Percentiles rank a stretch among this genome's conserved stretches.
Conservation (phyloP, 1,284 basidiomycete species). For the Wallemia ichthyophaga region DNA sequence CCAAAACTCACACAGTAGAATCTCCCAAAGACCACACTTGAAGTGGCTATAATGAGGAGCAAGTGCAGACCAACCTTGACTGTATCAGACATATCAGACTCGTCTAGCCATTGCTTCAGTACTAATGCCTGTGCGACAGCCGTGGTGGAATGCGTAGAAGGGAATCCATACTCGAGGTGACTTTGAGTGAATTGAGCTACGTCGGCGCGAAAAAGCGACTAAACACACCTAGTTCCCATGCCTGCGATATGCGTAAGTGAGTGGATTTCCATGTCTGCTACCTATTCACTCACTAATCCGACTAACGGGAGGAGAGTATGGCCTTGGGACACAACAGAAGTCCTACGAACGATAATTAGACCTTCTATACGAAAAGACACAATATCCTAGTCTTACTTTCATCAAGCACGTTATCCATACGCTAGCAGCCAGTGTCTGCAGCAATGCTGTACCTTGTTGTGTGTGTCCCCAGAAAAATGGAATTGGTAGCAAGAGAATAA, state of each 20-base stretch:
- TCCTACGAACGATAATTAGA: conserved; percentile 21
- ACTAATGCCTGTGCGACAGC: conserved; percentile 60
- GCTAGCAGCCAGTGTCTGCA: conserved; percentile 43
- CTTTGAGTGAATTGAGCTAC: background rate
- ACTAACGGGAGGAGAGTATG: conserved; percentile 64
- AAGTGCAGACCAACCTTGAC: conserved; percentile 19
- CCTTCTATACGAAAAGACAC: conserved; percentile 9
- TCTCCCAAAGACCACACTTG: conserved; percentile 59
- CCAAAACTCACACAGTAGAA: conserved; percentile 33
- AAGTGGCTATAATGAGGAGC: conserved; percentile 30
- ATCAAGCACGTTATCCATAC: conserved; percentile 55
- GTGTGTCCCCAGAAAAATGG: conserved; percentile 61
- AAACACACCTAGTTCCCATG: conserved; percentile 22
- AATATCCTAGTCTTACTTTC: conserved; percentile 19
- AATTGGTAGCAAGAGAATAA: conserved; percentile 60
- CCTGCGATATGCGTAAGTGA: background rate
- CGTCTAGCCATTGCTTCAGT: conserved; percentile 20
- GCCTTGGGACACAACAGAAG: conserved; percentile 62
- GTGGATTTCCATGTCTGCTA: too few relatives aligned
- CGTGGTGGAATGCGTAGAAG: conserved; percentile 84
- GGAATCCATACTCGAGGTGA: conserved; percentile 60
- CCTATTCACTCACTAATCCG: conserved; percentile 23
- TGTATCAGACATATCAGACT: conserved; percentile 19
- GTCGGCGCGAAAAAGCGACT: background rate
- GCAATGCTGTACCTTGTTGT: conserved; percentile 34